Evolutionary conservation across 805 yeast genomes (phyloP).

Genomic region (Blastobotrys americana): DNA sequence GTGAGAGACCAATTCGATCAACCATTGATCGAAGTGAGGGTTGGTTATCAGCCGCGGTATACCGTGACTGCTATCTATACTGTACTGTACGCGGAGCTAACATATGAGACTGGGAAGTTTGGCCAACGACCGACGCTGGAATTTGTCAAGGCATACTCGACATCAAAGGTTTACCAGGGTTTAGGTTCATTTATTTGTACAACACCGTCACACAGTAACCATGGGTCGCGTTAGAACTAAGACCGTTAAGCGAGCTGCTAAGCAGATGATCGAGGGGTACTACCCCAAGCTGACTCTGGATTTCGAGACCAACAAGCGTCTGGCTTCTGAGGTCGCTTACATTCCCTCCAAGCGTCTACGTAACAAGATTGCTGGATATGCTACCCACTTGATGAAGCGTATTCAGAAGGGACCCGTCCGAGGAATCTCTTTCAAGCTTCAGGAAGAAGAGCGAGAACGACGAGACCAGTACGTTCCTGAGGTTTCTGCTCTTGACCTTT

Average conservation of each 20-base stretch:
- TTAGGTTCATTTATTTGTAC: neutral
- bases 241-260: conserved; percentile 99
- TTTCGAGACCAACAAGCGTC: conserved; percentile 99
- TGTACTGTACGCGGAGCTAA: too few relatives aligned
- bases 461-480: conserved; percentile 99
- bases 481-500: conserved; percentile 98
- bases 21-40: too few relatives aligned
- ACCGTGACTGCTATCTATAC: too few relatives aligned
- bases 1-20: too few relatives aligned
- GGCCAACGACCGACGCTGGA: too few relatives aligned
- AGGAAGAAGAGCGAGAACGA: conserved; percentile 99
- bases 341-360: conserved; percentile 99
- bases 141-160: too few relatives aligned
- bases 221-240: conserved; percentile 99
- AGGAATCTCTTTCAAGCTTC: conserved; percentile 99
- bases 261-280: conserved; percentile 98
- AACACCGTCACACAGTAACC: conserved; percentile 3
- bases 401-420: conserved; percentile 99
- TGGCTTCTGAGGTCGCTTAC: conserved; percentile 96
- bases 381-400: conserved; percentile 99
- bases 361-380: conserved; percentile 99
- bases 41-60: too few relatives aligned
- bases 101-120: too few relatives aligned
- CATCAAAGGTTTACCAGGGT: too few relatives aligned
- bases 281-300: conserved; percentile 99